Conservation (phyloP, 2,329 filamentous ascomycete genomes). For the Colletotrichum noveboracense region DNA sequence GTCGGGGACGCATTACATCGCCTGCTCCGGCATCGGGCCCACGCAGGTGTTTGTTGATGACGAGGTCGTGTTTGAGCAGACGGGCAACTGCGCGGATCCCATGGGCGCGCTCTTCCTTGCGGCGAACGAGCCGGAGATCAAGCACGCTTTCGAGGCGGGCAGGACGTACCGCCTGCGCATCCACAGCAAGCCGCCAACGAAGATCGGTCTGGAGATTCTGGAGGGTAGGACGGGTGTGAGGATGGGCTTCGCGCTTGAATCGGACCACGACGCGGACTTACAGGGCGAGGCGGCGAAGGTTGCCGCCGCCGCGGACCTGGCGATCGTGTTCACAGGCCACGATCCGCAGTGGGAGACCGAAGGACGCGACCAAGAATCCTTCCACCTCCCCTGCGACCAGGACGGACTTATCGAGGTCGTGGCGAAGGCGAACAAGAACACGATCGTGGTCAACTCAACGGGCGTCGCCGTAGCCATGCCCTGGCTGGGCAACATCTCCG, state of each 20-base stretch:
- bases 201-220: constrained; percentile 34
- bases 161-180: constrained; percentile 35
- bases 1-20: constrained; percentile 35
- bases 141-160: constrained; percentile 29
- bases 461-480: constrained; percentile 68
- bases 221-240: constrained; percentile 35
- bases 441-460: constrained; percentile 69
- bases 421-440: constrained; percentile 63
- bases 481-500: constrained; percentile 60
- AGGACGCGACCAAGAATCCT: constrained; percentile 64
- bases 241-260: constrained; percentile 35
- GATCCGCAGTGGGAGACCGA: constrained; percentile 55
- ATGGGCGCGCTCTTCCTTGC: constrained; percentile 40
- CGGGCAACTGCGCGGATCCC: constrained; percentile 32
- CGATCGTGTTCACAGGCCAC: constrained; percentile 71
- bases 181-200: constrained; percentile 32
- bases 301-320: constrained; percentile 44
- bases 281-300: constrained; percentile 47
- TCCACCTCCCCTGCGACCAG: constrained; percentile 55
- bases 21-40: constrained; percentile 33
- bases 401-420: constrained; percentile 69
- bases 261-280: constrained; percentile 60
- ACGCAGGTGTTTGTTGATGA: constrained; percentile 35
- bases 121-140: constrained; percentile 34
- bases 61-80: constrained; percentile 35